Percentiles rank a stretch among this genome's conserved stretches.
Conservation (phyloP, 2,329 filamentous ascomycete species). For the Massarina eburnea region DNA sequence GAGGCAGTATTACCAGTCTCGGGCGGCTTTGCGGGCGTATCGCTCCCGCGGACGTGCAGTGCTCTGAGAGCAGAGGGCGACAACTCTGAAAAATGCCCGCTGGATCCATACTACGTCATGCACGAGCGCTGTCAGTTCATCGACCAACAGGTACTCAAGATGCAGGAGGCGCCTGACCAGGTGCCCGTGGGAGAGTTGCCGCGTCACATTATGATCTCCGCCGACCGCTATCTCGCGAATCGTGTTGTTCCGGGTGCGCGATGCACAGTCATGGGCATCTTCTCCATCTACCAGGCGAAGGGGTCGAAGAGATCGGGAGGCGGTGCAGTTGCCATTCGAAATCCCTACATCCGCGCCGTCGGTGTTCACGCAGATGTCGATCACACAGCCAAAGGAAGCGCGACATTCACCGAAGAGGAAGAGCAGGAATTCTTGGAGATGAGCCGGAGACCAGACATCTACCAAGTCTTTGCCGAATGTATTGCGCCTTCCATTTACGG, state of each 20-base stretch:
- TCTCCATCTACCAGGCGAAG: constrained; percentile 96
- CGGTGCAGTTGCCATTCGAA: constrained; percentile 89
- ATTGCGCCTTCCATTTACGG: constrained; percentile 98
- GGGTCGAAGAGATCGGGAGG: constrained; percentile 74
- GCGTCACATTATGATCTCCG: constrained; percentile 90
- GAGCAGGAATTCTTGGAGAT: constrained; percentile 95
- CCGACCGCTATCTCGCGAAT: constrained; percentile 95
- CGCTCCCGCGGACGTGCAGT: constrained; percentile 77
- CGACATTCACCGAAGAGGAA: constrained; percentile 88
- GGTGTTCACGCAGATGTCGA: constrained; percentile 91
- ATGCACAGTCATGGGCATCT: constrained; percentile 95
- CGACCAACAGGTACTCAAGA: constrained; percentile 96
- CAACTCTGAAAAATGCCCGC: constrained; percentile 72
- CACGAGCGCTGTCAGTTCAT: constrained; percentile 95
- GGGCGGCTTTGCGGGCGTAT: constrained; percentile 85
- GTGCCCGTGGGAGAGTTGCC: constrained; percentile 96
- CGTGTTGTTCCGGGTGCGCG: constrained; percentile 91
- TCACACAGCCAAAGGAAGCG: constrained; percentile 81
- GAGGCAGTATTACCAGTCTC: constrained; percentile 70
- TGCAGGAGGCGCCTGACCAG: constrained; percentile 96
- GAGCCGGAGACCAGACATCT: constrained; percentile 88
- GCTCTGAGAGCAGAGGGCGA: constrained; percentile 67
- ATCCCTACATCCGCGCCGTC: constrained; percentile 89
- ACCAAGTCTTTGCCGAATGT: constrained; percentile 83
- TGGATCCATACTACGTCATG: constrained; percentile 94